Percentiles rank a stretch among this genome's conserved stretches.
Conservation (phyloP, 1,139 yeast species). For the Yamadazyma taylorii region DNA sequence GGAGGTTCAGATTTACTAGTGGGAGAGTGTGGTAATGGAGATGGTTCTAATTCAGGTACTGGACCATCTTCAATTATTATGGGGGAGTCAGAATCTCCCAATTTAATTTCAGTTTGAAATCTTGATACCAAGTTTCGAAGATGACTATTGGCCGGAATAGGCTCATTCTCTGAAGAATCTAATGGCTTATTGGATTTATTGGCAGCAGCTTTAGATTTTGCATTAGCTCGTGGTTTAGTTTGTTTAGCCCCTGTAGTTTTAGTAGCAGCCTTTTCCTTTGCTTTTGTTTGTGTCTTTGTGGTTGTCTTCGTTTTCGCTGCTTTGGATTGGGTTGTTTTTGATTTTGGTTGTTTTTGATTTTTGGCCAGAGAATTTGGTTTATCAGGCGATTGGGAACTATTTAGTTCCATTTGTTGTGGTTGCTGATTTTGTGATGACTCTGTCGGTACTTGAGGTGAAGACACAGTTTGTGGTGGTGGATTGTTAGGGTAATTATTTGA, state of each 20-base stretch:
- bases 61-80: conserved; percentile 19
- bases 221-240: not conserved
- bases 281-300: not conserved
- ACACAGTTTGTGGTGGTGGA: no score
- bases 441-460: no score
- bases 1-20: not conserved
- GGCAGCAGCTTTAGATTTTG: not conserved
- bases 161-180: no score
- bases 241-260: not conserved
- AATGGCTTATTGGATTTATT: no score
- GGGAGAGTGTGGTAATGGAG: conserved; percentile 9
- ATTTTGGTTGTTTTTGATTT: not conserved
- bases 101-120: conserved; percentile 24
- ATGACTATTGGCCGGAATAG: not conserved
- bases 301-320: not conserved
- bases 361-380: no score
- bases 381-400: no score
- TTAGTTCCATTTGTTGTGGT: no score
- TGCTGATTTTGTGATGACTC: no score
- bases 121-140: conserved; percentile 20
- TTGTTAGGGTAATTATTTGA: no score
- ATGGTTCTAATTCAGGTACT: conserved; percentile 12
- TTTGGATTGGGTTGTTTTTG: not conserved
- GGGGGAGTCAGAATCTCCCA: conserved; percentile 14
- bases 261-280: not conserved